Percentiles rank a stretch among this genome's conserved stretches.
phyloP scores from a whole-genome alignment of 495 filamentous ascomycete species.

The Pseudomonodictys pantanalensis region DNA sequence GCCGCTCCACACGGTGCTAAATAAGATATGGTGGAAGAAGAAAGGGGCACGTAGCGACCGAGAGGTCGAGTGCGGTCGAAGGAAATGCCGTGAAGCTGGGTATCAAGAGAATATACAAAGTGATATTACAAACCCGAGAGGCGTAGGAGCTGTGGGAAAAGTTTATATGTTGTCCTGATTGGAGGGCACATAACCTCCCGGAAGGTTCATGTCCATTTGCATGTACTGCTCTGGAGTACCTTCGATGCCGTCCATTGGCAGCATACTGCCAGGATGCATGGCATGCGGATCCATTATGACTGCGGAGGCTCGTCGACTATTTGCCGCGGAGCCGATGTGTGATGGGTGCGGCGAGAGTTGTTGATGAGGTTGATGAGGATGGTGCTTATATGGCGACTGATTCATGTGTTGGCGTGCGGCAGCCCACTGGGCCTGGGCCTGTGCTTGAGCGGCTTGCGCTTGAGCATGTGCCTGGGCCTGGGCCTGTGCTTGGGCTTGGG shows the following conservation, averaged over 20 bases:
- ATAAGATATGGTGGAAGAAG: neutral
- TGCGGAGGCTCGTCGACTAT: slow-evolving; percentile 15
- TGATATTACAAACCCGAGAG: neutral
- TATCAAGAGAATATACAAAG: slow-evolving; percentile 17
- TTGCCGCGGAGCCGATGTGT: slow-evolving; percentile 24
- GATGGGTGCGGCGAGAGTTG: slow-evolving; percentile 25
- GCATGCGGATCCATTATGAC: slow-evolving; percentile 25
- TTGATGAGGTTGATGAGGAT: slow-evolving; percentile 22
- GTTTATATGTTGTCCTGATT: slow-evolving; percentile 13
- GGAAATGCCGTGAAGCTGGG: slow-evolving; percentile 2
- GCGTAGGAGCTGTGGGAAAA: neutral
- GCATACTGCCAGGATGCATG: slow-evolving; percentile 23
- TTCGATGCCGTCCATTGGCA: slow-evolving; percentile 32
- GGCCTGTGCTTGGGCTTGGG: slow-evolving; percentile 26
- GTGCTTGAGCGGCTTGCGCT: slow-evolving; percentile 21
- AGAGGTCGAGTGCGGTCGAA: neutral
- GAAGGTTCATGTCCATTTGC: slow-evolving; percentile 17
- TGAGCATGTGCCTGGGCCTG: slow-evolving; percentile 39
- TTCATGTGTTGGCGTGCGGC: slow-evolving; percentile 29
- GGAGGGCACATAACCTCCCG: slow-evolving; percentile 7
- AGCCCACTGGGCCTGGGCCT: slow-evolving; percentile 21
- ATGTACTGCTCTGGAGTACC: slow-evolving; percentile 23
- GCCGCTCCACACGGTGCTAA: slow-evolving; percentile 20
- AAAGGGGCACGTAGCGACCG: neutral
- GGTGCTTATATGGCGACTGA: slow-evolving; percentile 28